Percentiles rank a stretch among this genome's conserved stretches.
Evolutionary conservation across 371 early-diverging fungal species (phyloP).

Genomic region (Parasitella parasitica): DNA sequence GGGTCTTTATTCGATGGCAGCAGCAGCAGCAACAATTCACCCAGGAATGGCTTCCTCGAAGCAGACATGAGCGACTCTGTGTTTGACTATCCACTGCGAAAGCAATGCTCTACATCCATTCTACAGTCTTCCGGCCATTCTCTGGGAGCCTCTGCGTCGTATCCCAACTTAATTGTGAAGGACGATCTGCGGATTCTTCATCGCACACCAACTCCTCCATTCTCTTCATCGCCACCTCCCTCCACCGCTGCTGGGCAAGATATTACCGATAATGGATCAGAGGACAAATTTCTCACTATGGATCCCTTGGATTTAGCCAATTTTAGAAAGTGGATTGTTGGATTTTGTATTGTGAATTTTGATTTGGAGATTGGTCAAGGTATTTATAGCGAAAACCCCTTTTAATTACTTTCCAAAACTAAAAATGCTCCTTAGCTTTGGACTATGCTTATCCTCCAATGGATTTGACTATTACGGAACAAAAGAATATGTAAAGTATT

Average conservation of each 20-base stretch:
- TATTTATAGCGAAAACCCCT: slow-evolving; percentile 13
- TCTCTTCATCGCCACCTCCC: slow-evolving; percentile 1
- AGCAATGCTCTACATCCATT: slow-evolving; percentile 30
- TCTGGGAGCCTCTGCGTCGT: slow-evolving; percentile 26
- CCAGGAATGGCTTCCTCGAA: slow-evolving; percentile 6
- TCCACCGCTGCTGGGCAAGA: slow-evolving; percentile 20
- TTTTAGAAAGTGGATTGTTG: slow-evolving; percentile 82
- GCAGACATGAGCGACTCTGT: slow-evolving; percentile 44
- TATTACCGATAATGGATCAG: slow-evolving; percentile 36
- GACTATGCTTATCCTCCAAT: slow-evolving; percentile 85
- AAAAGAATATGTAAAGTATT: slow-evolving; percentile 74
- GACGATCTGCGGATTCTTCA: slow-evolving; percentile 1
- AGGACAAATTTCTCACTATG: slow-evolving; percentile 22
- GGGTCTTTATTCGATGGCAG: neutral
- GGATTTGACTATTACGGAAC: slow-evolving; percentile 70
- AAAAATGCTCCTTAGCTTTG: slow-evolving; percentile 54
- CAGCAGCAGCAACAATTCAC: neutral
- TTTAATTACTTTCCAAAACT: neutral
- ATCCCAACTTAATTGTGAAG: slow-evolving; percentile 25
- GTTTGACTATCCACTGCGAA: slow-evolving; percentile 22
- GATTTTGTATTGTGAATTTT: slow-evolving; percentile 91
- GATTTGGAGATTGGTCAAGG: slow-evolving; percentile 93
- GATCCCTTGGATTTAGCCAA: slow-evolving; percentile 47
- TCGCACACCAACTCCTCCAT: slow-evolving; percentile 9
- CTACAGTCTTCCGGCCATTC: neutral